Percentiles rank a stretch among this genome's conserved stretches.
Conservation (phyloP, 192 early-diverging fungal genomes). For the Coemansia sp. region DNA sequence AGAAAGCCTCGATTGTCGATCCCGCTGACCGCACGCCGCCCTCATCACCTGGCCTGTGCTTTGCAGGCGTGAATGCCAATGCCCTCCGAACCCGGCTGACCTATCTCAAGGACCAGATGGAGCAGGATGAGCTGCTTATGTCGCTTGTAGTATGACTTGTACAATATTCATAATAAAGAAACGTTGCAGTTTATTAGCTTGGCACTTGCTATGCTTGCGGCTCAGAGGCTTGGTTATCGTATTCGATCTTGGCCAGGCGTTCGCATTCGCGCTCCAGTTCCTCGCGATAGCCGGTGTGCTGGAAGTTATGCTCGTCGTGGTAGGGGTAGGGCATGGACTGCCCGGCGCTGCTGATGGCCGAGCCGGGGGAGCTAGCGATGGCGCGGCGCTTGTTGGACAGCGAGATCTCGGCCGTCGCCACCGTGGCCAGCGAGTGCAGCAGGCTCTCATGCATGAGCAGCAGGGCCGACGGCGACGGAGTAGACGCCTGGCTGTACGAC, state of each 20-base stretch:
- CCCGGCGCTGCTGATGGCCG: background rate
- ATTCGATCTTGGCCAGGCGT: constrained; percentile 20
- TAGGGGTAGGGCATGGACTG: background rate
- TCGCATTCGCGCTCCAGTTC: constrained; percentile 46
- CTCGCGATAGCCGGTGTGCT: constrained; percentile 26
- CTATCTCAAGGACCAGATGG: constrained; percentile 47
- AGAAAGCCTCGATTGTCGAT: background rate
- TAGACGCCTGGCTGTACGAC: constrained; percentile 7
- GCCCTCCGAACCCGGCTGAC: constrained; percentile 41
- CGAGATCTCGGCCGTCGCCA: constrained; percentile 36
- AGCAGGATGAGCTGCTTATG: constrained; percentile 35
- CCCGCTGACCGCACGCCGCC: constrained; percentile 16
- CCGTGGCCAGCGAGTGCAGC: constrained; percentile 45
- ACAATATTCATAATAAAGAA: background rate
- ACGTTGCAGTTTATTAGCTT: too few relatives aligned
- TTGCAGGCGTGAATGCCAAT: constrained; percentile 37
- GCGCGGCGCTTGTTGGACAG: constrained; percentile 23
- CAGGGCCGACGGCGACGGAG: background rate
- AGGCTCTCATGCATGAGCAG: constrained; percentile 11
- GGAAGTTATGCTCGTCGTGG: constrained; percentile 3
- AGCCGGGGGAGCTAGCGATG: background rate
- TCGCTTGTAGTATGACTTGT: background rate
- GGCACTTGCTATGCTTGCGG: too few relatives aligned
- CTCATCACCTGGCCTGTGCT: constrained; percentile 6
- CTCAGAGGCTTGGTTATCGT: background rate